Base-by-base conservation (phyloP, 2,329 filamentous ascomycete species). In the Ophiosphaerella herpotricha region DNA sequence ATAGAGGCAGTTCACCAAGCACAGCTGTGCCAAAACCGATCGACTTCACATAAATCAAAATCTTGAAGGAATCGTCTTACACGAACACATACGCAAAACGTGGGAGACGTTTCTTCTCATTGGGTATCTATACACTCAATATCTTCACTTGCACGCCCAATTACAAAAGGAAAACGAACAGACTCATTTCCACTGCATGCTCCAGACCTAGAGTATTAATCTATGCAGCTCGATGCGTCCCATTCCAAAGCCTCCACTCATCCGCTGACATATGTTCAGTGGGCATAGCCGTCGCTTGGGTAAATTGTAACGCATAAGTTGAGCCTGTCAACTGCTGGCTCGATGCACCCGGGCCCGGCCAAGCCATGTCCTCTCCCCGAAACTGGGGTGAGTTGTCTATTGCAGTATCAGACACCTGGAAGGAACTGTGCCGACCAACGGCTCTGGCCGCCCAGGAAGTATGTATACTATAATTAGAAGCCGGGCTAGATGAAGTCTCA, bases 361-460 rank as follows among this genome's bases (percentile, higher is more conserved):
- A 35, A 21, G 9, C 21, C 37, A 18, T 21, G 12, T 16, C n/a
- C 7, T 39, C 18, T 9, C 44, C 37, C 7, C 32, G 31, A 11
- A 41, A 23, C 29, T 46, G 24, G 24, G 48, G 50, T 44, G 46
- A 43, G 23, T 50, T 54, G 31, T 33, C 42, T 23, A 56, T 16
- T 9, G 32, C 36, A 14, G 53, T 43, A 32, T 60, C 55, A 37
- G 52, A 46, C 9, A 55, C 23, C 26, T 37, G 54, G 46, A 38
- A 34, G 18, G 52, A 44, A 9, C 46, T 56, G 51, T 58, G 53
- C 21, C 61, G 60, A 37, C 44, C 61, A 50, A 60, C 44, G 49
- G 52, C 11, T 29, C n/a, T 39, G 5, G 37, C 37, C 8, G 5
- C 18, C 44, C 36, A 63, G 8, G 55, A 54, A 14, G 53, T 49